These are phyloP conservation scores for Berkeleyomyces rouxiae DNA, from an alignment of 2,329 filamentous ascomycete species.

Conservation along the genomic window DNA sequence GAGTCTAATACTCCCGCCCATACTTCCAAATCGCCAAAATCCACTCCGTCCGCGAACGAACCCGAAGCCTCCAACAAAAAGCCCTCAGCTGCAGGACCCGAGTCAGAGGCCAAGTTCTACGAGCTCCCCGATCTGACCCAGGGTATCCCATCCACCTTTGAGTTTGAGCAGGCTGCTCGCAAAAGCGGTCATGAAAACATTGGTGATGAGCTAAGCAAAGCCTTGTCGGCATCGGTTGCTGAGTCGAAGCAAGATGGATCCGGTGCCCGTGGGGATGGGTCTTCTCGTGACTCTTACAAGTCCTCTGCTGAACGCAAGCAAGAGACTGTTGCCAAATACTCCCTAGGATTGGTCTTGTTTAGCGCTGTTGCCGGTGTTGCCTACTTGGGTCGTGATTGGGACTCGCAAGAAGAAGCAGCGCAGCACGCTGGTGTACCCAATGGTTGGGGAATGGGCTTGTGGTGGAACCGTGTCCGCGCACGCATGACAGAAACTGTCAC, in stretches of 20 bases:
- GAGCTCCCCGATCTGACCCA: slow-evolving; percentile 83
- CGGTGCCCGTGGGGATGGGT: slow-evolving; percentile 24
- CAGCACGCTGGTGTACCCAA: slow-evolving; percentile 56
- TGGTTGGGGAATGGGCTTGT: slow-evolving; percentile 58
- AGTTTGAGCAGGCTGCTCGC: slow-evolving; percentile 44
- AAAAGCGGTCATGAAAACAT: slow-evolving; percentile 3
- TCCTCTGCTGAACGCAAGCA: slow-evolving; percentile 79
- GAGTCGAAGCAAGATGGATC: slow-evolving; percentile 16
- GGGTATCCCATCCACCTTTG: slow-evolving; percentile 82
- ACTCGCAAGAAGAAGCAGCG: slow-evolving; percentile 57
- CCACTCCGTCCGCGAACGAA: neutral
- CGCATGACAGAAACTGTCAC: slow-evolving; percentile 59
- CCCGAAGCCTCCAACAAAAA: neutral
- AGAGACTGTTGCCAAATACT: slow-evolving; percentile 56
- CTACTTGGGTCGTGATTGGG: slow-evolving; percentile 82
- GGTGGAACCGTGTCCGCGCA: slow-evolving; percentile 67
- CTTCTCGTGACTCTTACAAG: slow-evolving; percentile 67
- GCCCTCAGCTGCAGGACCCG: slow-evolving; percentile 14
- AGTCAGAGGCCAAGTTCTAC: slow-evolving; percentile 28
- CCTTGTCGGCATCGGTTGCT: slow-evolving; percentile 22
- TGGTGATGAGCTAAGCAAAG: slow-evolving; percentile 22
- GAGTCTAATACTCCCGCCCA: neutral
- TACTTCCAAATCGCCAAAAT: neutral
- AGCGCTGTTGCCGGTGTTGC: slow-evolving; percentile 40
- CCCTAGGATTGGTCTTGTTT: slow-evolving; percentile 46